Base-by-base conservation (phyloP, 2,329 filamentous ascomycete species). In the Pseudopyrenochaeta lycopersici region DNA sequence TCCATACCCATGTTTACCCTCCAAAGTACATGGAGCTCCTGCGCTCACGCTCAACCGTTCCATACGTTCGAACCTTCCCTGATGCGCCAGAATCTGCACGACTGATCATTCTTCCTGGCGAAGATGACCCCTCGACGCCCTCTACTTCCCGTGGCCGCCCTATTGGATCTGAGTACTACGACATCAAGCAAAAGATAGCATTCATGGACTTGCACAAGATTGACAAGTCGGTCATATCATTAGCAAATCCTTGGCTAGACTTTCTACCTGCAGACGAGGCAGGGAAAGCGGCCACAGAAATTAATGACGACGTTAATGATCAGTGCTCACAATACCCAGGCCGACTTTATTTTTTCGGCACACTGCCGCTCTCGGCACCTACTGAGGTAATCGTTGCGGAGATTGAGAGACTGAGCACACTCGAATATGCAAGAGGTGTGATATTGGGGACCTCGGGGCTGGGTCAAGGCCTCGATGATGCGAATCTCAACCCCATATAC, bases 231-330 rank as follows among this genome's bases (percentile, higher is more conserved):
- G 90, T 97, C 45, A 87, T 97, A 58, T 95, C 91, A 0, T 86
- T 97, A 18, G 93, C 93, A 12, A 97, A 97, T 70, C 93, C 93
- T 0, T 97, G 93, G 93, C 84, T 97, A 2, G 93, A 97, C 76
- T 97, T 96, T 71, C 77, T 97, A 0, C 76, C 80, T 0, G 72
- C 85, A 0, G 73, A 79, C 3, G 84, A 88, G 60, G 90, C 90
- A 0, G 84, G 83, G 1, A 72, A 76, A 27, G 86, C 88, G 43
- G 91, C 91, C 1, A 70, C 78, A 47, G 81, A 80, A 1, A 88
- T 96, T 73, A 97, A 97, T 74, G 80, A 88, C 62, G 91, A 94
- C 61, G 88, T 97, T 46, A 85, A 92, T 44, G 68, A 73, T 39
- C 88, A 92, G 75, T 97, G 93, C 77, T 80, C 78, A 5, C 72